phyloP scores from a whole-genome alignment of 1,284 basidiomycete species.

The Pyrrhoderma noxium region DNA sequence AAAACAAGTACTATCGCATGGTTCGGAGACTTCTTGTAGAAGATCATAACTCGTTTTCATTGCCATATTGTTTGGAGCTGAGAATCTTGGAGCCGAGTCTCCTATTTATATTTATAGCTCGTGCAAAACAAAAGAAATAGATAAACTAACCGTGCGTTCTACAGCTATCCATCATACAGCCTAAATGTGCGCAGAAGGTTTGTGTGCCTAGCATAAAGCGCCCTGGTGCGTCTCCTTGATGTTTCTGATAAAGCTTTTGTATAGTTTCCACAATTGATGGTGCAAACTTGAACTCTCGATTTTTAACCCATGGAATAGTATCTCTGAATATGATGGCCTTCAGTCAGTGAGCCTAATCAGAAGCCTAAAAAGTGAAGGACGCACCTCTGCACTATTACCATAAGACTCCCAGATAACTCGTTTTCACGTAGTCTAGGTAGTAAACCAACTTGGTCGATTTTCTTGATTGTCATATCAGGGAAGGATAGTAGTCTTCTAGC shows the following conservation, averaged over 20 bases:
- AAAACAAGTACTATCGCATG: conserved; percentile 6
- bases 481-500: background rate
- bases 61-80: background rate
- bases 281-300: background rate
- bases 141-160: background rate
- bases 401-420: conserved; percentile 2
- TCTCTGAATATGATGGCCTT: background rate
- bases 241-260: background rate
- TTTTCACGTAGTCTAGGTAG: background rate
- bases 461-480: background rate
- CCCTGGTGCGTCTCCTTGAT: background rate
- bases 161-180: conserved; percentile 5
- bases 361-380: background rate
- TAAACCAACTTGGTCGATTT: background rate
- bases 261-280: background rate
- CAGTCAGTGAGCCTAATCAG: background rate
- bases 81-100: background rate
- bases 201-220: background rate
- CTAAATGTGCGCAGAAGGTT: conserved; percentile 8
- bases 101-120: background rate
- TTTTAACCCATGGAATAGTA: background rate
- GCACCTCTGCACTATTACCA: conserved; percentile 5
- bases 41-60: conserved; percentile 4
- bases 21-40: background rate
- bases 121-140: background rate